Conservation (phyloP, 192 early-diverging fungal species). For the Mortierella hygrophila region DNA sequence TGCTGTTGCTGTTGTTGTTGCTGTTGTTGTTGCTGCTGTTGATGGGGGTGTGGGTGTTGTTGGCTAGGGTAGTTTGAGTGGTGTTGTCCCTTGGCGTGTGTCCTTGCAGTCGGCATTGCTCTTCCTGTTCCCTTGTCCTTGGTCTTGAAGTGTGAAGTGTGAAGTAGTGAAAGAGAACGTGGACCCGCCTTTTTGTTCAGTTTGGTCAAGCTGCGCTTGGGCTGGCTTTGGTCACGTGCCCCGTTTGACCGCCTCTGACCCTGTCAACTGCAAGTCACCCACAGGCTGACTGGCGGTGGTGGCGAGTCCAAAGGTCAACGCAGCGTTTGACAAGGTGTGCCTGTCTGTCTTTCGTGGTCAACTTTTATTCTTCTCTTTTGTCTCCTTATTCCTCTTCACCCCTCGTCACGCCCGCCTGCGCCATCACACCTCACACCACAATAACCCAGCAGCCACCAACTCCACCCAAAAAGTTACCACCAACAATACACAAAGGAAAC, state of each 20-base stretch:
- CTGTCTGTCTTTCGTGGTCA: not conserved
- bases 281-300: not conserved
- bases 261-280: not conserved
- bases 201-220: too few relatives aligned
- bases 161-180: too few relatives aligned
- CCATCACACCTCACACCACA: not conserved
- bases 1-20: constrained; percentile 62
- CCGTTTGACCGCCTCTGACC: not conserved
- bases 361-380: not conserved
- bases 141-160: too few relatives aligned
- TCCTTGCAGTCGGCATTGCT: constrained; percentile 43
- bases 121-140: not conserved
- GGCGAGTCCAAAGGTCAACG: not conserved
- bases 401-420: not conserved
- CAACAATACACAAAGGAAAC: not conserved
- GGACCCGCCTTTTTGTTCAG: too few relatives aligned
- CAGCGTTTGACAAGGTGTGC: not conserved
- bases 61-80: constrained; percentile 39
- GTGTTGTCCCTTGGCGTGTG: constrained; percentile 44
- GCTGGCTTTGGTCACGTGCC: too few relatives aligned
- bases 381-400: not conserved
- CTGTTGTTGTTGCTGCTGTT: constrained; percentile 55
- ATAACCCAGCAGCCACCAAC: not conserved
- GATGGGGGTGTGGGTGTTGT: constrained; percentile 37
- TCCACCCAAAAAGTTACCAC: not conserved